phyloP scores from a whole-genome alignment of 768 basidiomycete genomes.

The Myochromella boudieri region DNA sequence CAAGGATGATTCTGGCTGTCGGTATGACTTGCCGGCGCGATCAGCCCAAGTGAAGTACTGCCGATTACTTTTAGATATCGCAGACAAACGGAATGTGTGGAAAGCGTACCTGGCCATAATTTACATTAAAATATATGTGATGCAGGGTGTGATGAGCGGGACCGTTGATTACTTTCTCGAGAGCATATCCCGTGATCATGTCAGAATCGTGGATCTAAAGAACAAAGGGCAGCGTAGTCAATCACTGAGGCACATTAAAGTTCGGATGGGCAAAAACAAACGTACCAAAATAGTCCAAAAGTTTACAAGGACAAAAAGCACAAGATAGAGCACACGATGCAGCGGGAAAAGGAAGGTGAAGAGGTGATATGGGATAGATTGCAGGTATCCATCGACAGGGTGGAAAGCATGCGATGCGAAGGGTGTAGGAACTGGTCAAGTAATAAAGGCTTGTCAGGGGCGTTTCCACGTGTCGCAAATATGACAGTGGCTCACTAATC shows the following conservation, averaged over 20 bases:
- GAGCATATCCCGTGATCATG: conserved; percentile 90
- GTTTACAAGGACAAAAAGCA: conserved; percentile 89
- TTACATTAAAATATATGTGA: conserved; percentile 95
- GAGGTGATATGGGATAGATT: conserved; percentile 93
- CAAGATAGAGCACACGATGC: conserved; percentile 82
- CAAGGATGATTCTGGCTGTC: conserved; percentile 77
- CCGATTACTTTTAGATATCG: conserved; percentile 14
- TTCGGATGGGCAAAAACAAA: conserved; percentile 11
- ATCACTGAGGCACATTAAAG: neutral
- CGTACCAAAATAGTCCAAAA: conserved; percentile 89
- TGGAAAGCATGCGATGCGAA: conserved; percentile 99
- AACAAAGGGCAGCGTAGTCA: neutral
- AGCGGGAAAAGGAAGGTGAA: conserved; percentile 90
- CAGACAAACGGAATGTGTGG: neutral
- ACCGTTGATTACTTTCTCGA: conserved; percentile 94
- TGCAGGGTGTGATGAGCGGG: conserved; percentile 97
- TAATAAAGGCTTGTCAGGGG: conserved; percentile 2
- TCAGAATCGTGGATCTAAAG: conserved; percentile 95
- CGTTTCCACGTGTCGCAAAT: neutral
- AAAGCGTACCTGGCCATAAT: conserved; percentile 80
- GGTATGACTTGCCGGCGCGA: conserved; percentile 79
- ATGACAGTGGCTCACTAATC: conserved; percentile 66
- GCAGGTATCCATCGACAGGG: conserved; percentile 89
- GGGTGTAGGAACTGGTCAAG: conserved; percentile 82
- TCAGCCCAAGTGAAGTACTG: conserved; percentile 98